These are phyloP conservation scores for Phaeosphaeriaceae sp. DNA, from an alignment of 2,329 filamentous ascomycete species.

Conservation along the genomic window DNA sequence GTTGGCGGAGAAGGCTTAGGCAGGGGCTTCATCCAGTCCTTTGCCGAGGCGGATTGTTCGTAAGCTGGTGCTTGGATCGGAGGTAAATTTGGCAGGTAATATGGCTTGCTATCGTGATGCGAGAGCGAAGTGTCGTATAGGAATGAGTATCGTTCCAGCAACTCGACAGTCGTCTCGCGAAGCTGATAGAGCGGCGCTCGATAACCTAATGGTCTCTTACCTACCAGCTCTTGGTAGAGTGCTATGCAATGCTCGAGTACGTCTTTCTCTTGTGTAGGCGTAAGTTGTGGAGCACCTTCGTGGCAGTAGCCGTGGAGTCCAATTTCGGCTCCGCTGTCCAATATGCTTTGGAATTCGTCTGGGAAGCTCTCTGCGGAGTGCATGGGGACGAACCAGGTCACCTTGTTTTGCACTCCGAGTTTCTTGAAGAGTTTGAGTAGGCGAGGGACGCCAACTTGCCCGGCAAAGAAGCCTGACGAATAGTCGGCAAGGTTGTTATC, in stretches of 20 bases:
- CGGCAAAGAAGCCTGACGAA: conserved; percentile 63
- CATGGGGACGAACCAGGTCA: conserved; percentile 68
- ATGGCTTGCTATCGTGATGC: conserved; percentile 59
- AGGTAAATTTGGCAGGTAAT: conserved; percentile 54
- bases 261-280: conserved; percentile 57
- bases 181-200: conserved; percentile 61
- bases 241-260: conserved; percentile 58
- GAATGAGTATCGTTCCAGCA: conserved; percentile 58
- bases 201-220: conserved; percentile 57
- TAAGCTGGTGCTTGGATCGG: conserved; percentile 53
- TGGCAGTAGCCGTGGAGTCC: conserved; percentile 60
- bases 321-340: conserved; percentile 62
- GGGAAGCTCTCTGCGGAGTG: conserved; percentile 67
- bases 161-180: conserved; percentile 55
- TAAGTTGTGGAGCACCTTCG: conserved; percentile 56
- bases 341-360: conserved; percentile 56
- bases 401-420: conserved; percentile 58
- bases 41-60: conserved; percentile 43
- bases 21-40: conserved; percentile 56
- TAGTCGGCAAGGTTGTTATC: conserved; percentile 65
- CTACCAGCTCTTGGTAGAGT: conserved; percentile 52
- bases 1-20: conserved; percentile 31
- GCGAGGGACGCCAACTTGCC: conserved; percentile 63
- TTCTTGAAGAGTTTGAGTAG: conserved; percentile 63
- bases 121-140: conserved; percentile 60